A percentile compares a stretch with the other conserved stretches of the same genome.
Evolutionary conservation across 2,329 filamentous ascomycete genomes (phyloP).

Genomic region (Aspergillus fijiensis): DNA sequence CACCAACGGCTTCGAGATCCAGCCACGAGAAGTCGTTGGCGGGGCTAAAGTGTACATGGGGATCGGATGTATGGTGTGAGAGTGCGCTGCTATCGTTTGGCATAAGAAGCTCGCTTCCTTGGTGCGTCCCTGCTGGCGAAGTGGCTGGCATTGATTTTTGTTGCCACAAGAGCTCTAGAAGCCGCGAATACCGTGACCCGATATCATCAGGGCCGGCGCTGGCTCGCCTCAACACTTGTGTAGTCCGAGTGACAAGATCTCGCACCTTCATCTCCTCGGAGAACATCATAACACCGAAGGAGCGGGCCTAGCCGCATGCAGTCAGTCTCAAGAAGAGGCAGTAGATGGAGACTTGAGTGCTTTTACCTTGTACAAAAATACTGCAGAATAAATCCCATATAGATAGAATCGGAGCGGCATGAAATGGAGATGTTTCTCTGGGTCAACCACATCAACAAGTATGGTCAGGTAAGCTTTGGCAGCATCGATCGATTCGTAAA

Average conservation of each 20-base stretch:
- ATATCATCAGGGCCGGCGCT: conserved; percentile 60
- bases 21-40: conserved; percentile 63
- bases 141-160: conserved; percentile 35
- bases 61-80: conserved; percentile 37
- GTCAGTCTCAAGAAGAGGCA: not conserved
- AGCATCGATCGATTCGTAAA: conserved; percentile 65
- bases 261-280: conserved; percentile 57
- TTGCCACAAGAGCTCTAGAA: conserved; percentile 62
- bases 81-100: conserved; percentile 29
- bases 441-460: conserved; percentile 60
- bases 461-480: conserved; percentile 62
- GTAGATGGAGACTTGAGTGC: too few species aligned
- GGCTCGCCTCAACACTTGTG: conserved; percentile 59
- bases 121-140: conserved; percentile 28
- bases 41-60: conserved; percentile 44
- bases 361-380: conserved; percentile 63
- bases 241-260: conserved; percentile 58
- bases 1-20: conserved; percentile 59
- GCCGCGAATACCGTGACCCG: conserved; percentile 60
- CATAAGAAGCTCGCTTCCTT: conserved; percentile 32
- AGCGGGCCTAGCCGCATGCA: conserved; percentile 47
- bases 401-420: conserved; percentile 66
- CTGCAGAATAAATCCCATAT: conserved; percentile 62
- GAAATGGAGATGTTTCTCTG: conserved; percentile 59
- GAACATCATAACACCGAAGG: conserved; percentile 59